Base-by-base conservation (phyloP, 1,139 yeast genomes). In the Hemisphaericaspora lyxosophila region DNA sequence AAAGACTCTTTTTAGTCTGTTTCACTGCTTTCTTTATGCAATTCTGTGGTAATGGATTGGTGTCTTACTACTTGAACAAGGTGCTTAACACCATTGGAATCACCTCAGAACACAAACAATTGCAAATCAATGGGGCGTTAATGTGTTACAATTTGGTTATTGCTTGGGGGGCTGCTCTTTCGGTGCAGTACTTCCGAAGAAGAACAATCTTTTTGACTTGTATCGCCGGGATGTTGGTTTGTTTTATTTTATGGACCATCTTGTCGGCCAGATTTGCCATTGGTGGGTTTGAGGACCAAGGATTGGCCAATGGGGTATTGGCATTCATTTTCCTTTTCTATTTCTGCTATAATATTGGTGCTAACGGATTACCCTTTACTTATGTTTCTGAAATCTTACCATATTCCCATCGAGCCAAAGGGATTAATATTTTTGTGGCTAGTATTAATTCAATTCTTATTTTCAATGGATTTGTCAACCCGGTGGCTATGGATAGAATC, bases 401-500 rank as follows among this genome's bases (percentile, higher is more conserved):
- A 5, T 70, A 64, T 54, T 55, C 63, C 20, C 63, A 67, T 49
- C 58, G 78, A 55, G 67, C 75, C 31, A 70, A 68, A 49, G 77
- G 76, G 35, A 48, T 69, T 30, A 65, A 64, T 41, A 50, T 69
- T 42, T 52, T 54, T 46, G 50, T 57, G 32, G 46, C 63, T 26
- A 48, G 57, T 19, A 62, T 57, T 40, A 60, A 62, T 26, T 12
- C 51, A 14, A 43, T 53, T 8, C 37, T 49, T 27, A 36, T 57
- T 37, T 58, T 46, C 41, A 59, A 59, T 39, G 60, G 77, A 25
- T 78, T 71, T 51, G 80, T 77, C 36, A 77, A 77, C 49, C 77
- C 83, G 4, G 67, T 79, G 50, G 84, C 82, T 25, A 71, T 79
- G 77, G 78, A 69, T 41, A 72, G 73, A 24, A 72, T 79, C 45